phyloP scores from a whole-genome alignment of 2,329 filamentous ascomycete genomes.

The Aspergillus thermomutatus region DNA sequence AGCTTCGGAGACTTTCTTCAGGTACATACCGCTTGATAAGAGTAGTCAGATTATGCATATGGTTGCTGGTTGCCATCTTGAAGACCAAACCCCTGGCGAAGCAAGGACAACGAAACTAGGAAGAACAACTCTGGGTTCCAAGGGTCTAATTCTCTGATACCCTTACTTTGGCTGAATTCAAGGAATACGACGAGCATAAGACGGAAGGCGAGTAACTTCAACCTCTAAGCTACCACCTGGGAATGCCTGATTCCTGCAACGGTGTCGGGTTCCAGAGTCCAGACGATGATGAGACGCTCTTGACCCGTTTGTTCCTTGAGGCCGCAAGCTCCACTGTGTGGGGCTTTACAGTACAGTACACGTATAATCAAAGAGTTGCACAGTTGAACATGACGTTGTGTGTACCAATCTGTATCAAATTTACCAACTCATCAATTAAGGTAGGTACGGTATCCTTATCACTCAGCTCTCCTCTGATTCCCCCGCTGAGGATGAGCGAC shows the following conservation, averaged over 20 bases:
- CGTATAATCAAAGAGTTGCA: neutral
- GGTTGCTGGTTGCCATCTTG: slow-evolving; percentile 65
- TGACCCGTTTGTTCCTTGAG: slow-evolving; percentile 20
- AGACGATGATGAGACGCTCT: slow-evolving; percentile 17
- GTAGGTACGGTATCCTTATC: neutral
- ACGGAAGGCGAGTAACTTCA: neutral
- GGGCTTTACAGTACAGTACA: slow-evolving; percentile 21
- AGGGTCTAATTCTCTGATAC: neutral
- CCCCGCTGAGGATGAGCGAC: slow-evolving; percentile 6
- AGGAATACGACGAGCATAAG: neutral
- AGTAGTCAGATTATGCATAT: slow-evolving; percentile 95
- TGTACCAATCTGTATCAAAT: slow-evolving; percentile 13
- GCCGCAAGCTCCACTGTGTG: slow-evolving; percentile 14
- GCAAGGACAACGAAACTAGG: slow-evolving; percentile 10
- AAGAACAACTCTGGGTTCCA: slow-evolving; percentile 31
- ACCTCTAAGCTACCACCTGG: neutral
- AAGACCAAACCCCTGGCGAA: slow-evolving; percentile 6
- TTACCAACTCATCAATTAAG: neutral
- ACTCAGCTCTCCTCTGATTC: neutral
- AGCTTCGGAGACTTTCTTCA: neutral
- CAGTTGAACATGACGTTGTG: slow-evolving; percentile 15
- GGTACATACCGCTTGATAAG: slow-evolving; percentile 88
- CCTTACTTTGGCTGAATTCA: neutral
- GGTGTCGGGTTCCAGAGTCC: slow-evolving; percentile 10
- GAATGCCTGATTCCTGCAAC: slow-evolving; percentile 4